A percentile compares a stretch with the other conserved stretches of the same genome.
Conservation (phyloP, 495 filamentous ascomycete species). For the Apiosordaria backusii region DNA sequence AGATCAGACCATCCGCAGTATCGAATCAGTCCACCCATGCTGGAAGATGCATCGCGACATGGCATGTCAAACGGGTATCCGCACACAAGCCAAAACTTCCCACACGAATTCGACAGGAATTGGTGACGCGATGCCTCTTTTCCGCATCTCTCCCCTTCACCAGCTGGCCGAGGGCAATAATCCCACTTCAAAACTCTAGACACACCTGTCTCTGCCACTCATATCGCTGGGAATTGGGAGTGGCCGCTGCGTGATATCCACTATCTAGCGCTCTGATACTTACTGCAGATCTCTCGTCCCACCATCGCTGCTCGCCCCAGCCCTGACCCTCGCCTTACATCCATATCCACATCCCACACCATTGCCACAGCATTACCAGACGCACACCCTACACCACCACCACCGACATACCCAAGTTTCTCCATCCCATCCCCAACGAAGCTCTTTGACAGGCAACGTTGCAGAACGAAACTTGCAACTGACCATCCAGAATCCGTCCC, state of each 20-base stretch:
- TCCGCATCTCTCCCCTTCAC: not conserved
- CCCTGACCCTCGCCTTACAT: not conserved
- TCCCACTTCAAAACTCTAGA: not conserved
- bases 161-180: not conserved
- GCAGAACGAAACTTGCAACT: not conserved
- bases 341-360: too few species aligned
- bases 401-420: not conserved
- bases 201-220: not conserved
- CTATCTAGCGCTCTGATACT: not conserved
- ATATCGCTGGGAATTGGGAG: not conserved
- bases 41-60: constrained; percentile 19
- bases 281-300: constrained; percentile 13
- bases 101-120: not conserved
- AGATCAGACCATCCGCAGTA: constrained; percentile 32
- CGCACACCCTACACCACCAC: not conserved
- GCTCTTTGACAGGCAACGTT: not conserved
- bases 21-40: constrained; percentile 33
- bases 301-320: constrained; percentile 4
- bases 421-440: not conserved
- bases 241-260: constrained; percentile 3
- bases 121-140: not conserved
- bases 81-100: constrained; percentile 9
- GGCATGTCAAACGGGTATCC: constrained; percentile 22
- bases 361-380: too few species aligned
- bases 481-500: not conserved